Conservation (phyloP, 441 rosid genomes). For the Adansonia grandidieri region DNA sequence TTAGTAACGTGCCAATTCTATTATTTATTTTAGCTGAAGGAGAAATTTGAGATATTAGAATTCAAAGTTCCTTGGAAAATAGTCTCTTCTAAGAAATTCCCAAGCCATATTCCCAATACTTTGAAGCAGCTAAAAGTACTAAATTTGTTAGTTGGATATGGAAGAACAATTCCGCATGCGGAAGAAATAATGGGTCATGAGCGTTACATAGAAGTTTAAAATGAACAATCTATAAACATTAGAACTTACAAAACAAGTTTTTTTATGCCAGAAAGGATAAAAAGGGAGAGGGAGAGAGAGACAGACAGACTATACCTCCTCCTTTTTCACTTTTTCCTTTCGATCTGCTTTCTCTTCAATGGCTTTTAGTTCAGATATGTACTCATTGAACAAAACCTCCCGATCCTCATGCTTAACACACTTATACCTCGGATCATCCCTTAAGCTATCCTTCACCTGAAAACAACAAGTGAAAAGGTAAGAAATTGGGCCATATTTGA, state of each 20-base stretch:
- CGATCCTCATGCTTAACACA: constrained; percentile 81
- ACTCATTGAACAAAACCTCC: constrained; percentile 76
- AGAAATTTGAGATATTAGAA: constrained; percentile 4
- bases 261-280: constrained; percentile 10
- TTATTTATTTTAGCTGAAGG: constrained; percentile 10
- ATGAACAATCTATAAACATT: neutral
- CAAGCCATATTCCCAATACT: constrained; percentile 6
- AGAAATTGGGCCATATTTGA: constrained; percentile 9
- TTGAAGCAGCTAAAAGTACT: constrained; percentile 9
- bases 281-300: constrained; percentile 11
- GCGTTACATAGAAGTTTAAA: neutral
- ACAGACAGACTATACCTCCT: constrained; percentile 59
- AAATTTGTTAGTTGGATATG: neutral
- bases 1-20: neutral
- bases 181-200: constrained; percentile 5
- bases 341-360: constrained; percentile 65
- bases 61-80: neutral
- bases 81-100: constrained; percentile 20
- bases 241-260: neutral
- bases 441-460: constrained; percentile 86
- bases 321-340: constrained; percentile 70
- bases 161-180: neutral
- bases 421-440: constrained; percentile 88
- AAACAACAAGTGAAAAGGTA: constrained; percentile 22
- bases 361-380: constrained; percentile 75